Evolutionary conservation across 768 basidiomycete species (phyloP).

Genomic region (Wakefieldia striispora): DNA sequence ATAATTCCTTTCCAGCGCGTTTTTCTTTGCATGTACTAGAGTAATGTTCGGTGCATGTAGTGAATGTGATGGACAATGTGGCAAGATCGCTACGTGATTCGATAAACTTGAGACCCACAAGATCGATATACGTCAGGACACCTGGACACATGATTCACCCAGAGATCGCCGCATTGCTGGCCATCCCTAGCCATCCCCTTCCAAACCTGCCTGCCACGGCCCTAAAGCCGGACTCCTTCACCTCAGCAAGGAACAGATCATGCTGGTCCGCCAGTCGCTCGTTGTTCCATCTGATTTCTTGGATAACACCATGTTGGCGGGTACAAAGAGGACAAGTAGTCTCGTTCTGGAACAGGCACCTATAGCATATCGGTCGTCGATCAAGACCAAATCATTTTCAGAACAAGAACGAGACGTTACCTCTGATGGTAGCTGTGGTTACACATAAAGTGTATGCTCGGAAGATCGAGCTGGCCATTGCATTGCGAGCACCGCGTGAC

Average conservation of each 20-base stretch:
- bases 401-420: conserved; percentile 38
- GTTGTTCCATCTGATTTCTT: conserved; percentile 87
- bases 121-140: no score
- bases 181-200: conserved; percentile 50
- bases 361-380: conserved; percentile 28
- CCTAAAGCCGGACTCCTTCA: conserved; percentile 65
- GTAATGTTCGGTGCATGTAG: no score
- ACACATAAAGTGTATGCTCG: conserved; percentile 97
- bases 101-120: background rate
- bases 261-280: conserved; percentile 80
- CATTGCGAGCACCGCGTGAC: conserved; percentile 92
- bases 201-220: conserved; percentile 71
- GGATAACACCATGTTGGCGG: conserved; percentile 79
- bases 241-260: conserved; percentile 74
- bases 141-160: conserved; percentile 4
- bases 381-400: background rate
- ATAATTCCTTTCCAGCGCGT: conserved; percentile 4
- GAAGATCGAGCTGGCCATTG: conserved; percentile 85
- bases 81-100: background rate
- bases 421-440: conserved; percentile 95
- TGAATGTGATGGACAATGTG: background rate
- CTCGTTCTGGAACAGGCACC: conserved; percentile 85
- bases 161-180: background rate
- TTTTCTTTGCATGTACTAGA: background rate
- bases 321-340: conserved; percentile 55